Evolutionary conservation across 495 filamentous ascomycete genomes (phyloP), one percentile per base, ranked within the genome.

Genomic region (Talaromyces stipitatus): DNA sequence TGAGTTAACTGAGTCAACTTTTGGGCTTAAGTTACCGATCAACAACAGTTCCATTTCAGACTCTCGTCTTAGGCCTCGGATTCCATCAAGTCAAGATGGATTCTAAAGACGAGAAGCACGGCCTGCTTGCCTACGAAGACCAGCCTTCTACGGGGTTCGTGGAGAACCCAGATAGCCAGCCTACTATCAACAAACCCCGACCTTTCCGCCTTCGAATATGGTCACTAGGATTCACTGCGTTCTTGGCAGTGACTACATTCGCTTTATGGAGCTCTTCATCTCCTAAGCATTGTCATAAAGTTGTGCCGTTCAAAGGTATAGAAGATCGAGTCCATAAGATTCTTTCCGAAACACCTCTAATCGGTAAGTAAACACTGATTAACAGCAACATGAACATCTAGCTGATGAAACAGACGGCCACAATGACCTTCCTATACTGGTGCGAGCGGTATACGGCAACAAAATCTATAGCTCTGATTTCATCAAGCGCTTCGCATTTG

Each of bases 381-480:
- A 38, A 20, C 16, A 38, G 53, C 59, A 11, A 16, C 2, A 28
- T 24, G 36, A 55, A 46, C 55, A 60, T 61, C 45, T 30, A n/a
- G 20, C 18, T 8, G n/a, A 33, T 20, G 12, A 2, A 28, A 12
- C 28, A 95, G 92, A 97, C 71, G 92, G 92, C 2, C 94, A 98
- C 66, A 86, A 96, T 77, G 94, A 98, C 64, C 74, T 97, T 20
- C 82, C 91, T 10, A 85, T 91, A 59, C 60, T 85, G 20, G 76
- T 97, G 59, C 80, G 90, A 32, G 70, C 61, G n/a, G 14, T 70
- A 3, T 91, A 83, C 65, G 71, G 84, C 16, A 96, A 96, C 67
- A 82, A 86, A 55, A 92, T 98, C 66, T 88, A 95, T 66, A 65
- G 76, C 55, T 63, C 77, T 7, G 83, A 86, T 41, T 97, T 97